phyloP scores from a whole-genome alignment of 768 basidiomycete genomes.

The Tulasnella sp. region DNA sequence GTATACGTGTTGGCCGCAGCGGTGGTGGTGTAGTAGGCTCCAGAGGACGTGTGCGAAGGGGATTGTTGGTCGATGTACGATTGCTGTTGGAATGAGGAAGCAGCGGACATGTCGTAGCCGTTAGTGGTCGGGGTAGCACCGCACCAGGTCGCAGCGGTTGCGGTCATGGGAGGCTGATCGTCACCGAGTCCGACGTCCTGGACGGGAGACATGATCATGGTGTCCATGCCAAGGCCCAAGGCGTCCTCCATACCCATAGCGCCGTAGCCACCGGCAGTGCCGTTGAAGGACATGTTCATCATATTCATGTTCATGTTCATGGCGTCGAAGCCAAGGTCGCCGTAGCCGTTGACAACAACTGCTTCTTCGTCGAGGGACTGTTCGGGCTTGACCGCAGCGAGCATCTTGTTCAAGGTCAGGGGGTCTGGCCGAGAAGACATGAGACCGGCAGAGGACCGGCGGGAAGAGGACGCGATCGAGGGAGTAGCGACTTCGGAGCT shows the following conservation, averaged over 20 bases:
- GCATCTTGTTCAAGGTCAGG: background rate
- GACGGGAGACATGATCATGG: slow-evolving; percentile 3
- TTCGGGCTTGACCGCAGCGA: background rate
- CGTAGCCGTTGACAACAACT: background rate
- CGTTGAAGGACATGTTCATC: background rate
- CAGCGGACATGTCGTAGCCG: background rate
- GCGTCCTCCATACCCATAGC: background rate
- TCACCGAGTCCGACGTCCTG: background rate
- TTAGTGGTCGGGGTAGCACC: background rate
- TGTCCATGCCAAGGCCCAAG: background rate
- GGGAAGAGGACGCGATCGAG: slow-evolving; percentile 5
- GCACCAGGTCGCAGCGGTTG: background rate
- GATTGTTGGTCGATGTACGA: background rate
- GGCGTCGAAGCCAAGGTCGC: background rate
- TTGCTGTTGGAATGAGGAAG: background rate
- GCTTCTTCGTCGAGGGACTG: background rate
- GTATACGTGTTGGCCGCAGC: background rate
- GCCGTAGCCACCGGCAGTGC: background rate
- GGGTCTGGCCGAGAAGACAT: background rate
- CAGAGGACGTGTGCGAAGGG: background rate
- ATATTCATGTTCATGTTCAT: background rate
- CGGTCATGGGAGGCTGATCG: background rate
- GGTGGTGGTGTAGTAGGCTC: background rate
- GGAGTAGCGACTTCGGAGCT: background rate
- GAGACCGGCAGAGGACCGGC: background rate